phyloP scores from a whole-genome alignment of 257 asterid species.

The Solanum raphanifolium region DNA sequence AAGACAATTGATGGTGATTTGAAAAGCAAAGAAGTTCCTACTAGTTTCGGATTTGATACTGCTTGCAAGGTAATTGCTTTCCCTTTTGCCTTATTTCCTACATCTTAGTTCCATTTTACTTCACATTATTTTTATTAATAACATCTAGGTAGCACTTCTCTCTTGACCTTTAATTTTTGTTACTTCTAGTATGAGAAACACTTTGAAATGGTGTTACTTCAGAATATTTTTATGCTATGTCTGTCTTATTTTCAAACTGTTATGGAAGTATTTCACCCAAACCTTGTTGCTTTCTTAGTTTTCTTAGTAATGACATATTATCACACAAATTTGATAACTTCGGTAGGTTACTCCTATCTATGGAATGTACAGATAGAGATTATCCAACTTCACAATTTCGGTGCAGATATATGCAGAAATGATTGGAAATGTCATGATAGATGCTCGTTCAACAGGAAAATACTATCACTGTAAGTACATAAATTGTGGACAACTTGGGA shows the following conservation, averaged over 20 bases:
- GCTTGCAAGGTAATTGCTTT: slow-evolving; percentile 86
- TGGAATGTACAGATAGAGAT: not conserved
- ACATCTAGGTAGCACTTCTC: not conserved
- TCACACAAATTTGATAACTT: not conserved
- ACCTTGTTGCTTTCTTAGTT: not conserved
- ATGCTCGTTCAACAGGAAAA: slow-evolving; percentile 99
- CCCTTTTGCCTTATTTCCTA: not conserved
- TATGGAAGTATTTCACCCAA: not conserved
- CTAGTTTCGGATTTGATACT: slow-evolving; percentile 96
- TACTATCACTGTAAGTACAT: slow-evolving; percentile 83
- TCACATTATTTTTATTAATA: not conserved
- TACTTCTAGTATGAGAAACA: not conserved
- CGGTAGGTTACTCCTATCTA: not conserved
- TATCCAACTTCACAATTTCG: not conserved
- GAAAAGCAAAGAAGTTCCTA: slow-evolving; percentile 88
- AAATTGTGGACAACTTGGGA: not conserved
- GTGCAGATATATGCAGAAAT: slow-evolving; percentile 94
- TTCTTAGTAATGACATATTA: not conserved
- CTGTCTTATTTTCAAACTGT: not conserved
- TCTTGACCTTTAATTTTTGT: not conserved
- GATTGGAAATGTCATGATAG: slow-evolving; percentile 83
- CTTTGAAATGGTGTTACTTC: not conserved
- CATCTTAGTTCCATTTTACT: not conserved
- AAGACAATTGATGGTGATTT: slow-evolving; percentile 99
- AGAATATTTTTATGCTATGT: not conserved